phyloP scores from a whole-genome alignment of 208 protist species.

The Trypanosoma mega region DNA sequence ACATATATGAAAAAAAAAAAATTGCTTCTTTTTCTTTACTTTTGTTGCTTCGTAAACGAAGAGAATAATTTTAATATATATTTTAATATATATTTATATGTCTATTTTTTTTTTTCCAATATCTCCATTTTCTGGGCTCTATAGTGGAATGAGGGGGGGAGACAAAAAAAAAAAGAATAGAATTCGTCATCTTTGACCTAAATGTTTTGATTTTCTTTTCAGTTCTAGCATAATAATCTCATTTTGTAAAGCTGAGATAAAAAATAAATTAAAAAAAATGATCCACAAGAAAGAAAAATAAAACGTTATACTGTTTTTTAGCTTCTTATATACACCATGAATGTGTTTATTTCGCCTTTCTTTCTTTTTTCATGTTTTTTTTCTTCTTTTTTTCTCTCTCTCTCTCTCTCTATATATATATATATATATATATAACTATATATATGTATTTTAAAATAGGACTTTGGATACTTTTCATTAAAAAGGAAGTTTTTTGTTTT shows the following conservation, averaged over 20 bases:
- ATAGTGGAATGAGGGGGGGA: no score
- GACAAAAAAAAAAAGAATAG: no score
- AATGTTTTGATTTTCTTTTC: no score
- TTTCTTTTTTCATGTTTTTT: constrained; percentile 7
- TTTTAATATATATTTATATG: background rate
- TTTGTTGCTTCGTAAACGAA: background rate
- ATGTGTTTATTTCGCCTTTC: constrained; percentile 1
- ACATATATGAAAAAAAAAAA: background rate
- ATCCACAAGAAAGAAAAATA: no score
- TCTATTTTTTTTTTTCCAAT: constrained; percentile 3
- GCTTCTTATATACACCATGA: background rate
- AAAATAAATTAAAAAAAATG: no score
- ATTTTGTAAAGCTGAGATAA: no score
- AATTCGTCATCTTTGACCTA: no score
- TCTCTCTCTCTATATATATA: background rate
- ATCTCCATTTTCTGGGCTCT: no score
- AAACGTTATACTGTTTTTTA: no score
- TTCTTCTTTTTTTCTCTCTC: background rate
- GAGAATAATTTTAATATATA: no score
- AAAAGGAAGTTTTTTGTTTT: background rate
- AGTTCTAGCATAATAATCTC: no score
- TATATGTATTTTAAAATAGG: background rate
- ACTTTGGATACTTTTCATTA: background rate
- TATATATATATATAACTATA: background rate
- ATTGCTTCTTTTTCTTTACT: constrained; percentile 4